These are phyloP conservation scores for Rubia balearica DNA, from an alignment of 305 asterid species.

Conservation along the genomic window DNA sequence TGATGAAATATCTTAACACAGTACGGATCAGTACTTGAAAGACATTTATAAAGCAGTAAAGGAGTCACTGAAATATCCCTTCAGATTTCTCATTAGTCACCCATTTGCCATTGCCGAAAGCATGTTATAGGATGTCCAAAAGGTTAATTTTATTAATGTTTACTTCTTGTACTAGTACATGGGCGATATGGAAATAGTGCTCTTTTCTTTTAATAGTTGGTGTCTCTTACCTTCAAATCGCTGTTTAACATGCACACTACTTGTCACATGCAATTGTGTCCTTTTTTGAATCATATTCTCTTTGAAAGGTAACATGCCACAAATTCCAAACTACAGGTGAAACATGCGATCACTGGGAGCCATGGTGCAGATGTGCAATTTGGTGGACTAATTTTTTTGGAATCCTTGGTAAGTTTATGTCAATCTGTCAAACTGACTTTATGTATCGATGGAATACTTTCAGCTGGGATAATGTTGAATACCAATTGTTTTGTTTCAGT, in stretches of 20 bases:
- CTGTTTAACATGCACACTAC: too few relatives aligned
- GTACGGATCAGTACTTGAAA: background rate
- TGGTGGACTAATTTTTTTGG: conserved; percentile 67
- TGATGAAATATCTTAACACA: too few relatives aligned
- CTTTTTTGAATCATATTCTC: background rate
- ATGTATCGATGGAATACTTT: conserved; percentile 14
- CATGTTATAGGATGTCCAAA: background rate
- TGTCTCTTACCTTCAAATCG: background rate
- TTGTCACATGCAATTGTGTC: background rate
- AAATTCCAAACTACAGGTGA: conserved; percentile 50
- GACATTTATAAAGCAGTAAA: background rate
- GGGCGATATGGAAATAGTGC: background rate
- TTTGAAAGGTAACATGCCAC: conserved; percentile 11
- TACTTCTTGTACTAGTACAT: background rate
- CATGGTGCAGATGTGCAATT: conserved; percentile 73
- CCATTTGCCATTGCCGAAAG: background rate
- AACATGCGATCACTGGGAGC: conserved; percentile 61
- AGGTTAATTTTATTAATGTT: background rate
- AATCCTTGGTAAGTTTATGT: conserved; percentile 57
- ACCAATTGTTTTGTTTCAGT: background rate
- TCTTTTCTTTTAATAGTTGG: background rate
- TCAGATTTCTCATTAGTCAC: background rate
- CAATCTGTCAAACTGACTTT: conserved; percentile 7
- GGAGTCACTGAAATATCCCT: too few relatives aligned
- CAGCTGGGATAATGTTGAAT: background rate